Evolutionary conservation across 2,329 filamentous ascomycete species (phyloP).

Genomic region (Pestalotiopsis sp.): DNA sequence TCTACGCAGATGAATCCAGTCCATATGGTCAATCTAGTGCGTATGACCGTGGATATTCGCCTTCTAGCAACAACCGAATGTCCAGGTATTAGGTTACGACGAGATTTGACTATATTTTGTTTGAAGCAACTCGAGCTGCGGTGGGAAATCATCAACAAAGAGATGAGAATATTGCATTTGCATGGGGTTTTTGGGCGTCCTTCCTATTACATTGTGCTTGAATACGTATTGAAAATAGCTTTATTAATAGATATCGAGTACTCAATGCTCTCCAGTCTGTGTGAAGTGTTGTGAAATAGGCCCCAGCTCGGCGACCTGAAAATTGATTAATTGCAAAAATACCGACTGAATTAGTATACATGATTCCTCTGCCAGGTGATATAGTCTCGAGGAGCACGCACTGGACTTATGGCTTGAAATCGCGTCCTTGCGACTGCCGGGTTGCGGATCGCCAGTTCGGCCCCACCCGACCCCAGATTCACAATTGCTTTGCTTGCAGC

Average conservation of each 20-base stretch:
- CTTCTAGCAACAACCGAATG: conserved; percentile 30
- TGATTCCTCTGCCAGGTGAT: background rate
- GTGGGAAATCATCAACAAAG: background rate
- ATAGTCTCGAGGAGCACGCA: background rate
- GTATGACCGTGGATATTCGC: conserved; percentile 55
- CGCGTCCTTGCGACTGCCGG: background rate
- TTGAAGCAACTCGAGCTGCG: background rate
- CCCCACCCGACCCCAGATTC: background rate
- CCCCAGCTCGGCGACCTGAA: background rate
- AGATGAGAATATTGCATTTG: conserved; percentile 4
- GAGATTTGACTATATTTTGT: background rate
- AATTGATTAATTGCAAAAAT: background rate
- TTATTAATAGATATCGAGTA: background rate
- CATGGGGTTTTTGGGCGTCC: conserved; percentile 7
- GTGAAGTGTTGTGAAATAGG: too few relatives aligned
- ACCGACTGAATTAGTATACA: background rate
- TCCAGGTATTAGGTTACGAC: conserved; percentile 32
- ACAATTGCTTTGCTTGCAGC: background rate
- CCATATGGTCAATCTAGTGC: conserved; percentile 49
- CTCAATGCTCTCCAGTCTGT: background rate
- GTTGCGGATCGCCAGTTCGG: background rate
- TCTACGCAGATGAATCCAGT: conserved; percentile 71
- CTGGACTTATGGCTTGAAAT: background rate
- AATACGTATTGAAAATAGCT: conserved; percentile 3
- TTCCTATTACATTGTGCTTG: background rate